These are phyloP conservation scores for Westerdykella ornata DNA, from an alignment of 2,329 filamentous ascomycete species.

Conservation along the genomic window DNA sequence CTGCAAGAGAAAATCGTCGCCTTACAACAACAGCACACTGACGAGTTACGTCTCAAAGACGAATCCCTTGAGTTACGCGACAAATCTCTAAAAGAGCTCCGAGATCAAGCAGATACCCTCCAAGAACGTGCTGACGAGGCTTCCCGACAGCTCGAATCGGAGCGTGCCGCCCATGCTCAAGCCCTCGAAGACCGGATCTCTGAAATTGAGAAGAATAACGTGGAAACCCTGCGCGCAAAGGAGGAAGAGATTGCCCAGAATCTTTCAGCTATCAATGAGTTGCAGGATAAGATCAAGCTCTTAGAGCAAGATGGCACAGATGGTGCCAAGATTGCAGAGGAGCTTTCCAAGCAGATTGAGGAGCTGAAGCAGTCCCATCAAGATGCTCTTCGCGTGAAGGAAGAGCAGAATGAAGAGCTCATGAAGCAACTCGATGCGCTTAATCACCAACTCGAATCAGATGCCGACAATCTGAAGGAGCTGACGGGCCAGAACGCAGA, in stretches of 20 bases:
- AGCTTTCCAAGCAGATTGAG: slow-evolving; percentile 29
- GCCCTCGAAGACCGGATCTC: slow-evolving; percentile 20
- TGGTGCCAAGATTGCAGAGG: slow-evolving; percentile 23
- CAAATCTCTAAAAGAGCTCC: slow-evolving; percentile 21
- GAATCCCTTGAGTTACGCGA: slow-evolving; percentile 23
- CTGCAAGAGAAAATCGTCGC: slow-evolving; percentile 27
- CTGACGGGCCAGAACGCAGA: slow-evolving; percentile 25
- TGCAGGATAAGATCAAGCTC: slow-evolving; percentile 29
- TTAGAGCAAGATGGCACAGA: slow-evolving; percentile 33
- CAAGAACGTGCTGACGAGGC: slow-evolving; percentile 27
- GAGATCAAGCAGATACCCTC: slow-evolving; percentile 20
- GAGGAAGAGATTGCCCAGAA: slow-evolving; percentile 27
- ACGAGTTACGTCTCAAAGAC: slow-evolving; percentile 27
- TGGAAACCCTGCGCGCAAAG: slow-evolving; percentile 19
- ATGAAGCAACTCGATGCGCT: slow-evolving; percentile 29
- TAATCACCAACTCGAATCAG: slow-evolving; percentile 29
- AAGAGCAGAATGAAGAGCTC: slow-evolving; percentile 29
- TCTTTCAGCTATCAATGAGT: slow-evolving; percentile 25
- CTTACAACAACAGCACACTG: slow-evolving; percentile 28
- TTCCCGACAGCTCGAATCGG: slow-evolving; percentile 23
- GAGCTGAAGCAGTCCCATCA: slow-evolving; percentile 26
- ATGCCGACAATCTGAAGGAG: slow-evolving; percentile 22
- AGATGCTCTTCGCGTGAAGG: slow-evolving; percentile 25
- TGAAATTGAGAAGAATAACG: slow-evolving; percentile 23
- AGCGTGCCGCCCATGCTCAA: slow-evolving; percentile 24